These are phyloP conservation scores for Cladobotryum mycophilum DNA, from an alignment of 2,329 filamentous ascomycete species.

Conservation along the genomic window DNA sequence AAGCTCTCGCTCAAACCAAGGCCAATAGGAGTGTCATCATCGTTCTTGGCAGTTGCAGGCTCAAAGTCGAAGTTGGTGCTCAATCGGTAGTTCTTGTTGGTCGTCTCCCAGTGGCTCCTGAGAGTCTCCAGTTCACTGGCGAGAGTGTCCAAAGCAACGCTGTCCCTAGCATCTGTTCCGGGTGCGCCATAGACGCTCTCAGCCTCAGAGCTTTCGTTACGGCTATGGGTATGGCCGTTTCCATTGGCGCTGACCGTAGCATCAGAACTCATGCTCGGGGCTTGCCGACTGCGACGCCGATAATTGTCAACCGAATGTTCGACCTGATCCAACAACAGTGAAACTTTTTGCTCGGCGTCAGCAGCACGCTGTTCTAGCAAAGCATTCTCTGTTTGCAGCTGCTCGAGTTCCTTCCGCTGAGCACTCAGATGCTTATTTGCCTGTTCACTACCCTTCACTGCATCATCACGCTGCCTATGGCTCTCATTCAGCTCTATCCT, in stretches of 20 bases:
- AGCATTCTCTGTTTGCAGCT: constrained; percentile 75
- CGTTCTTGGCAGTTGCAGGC: constrained; percentile 31
- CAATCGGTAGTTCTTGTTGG: constrained; percentile 88
- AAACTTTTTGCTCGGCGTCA: constrained; percentile 90
- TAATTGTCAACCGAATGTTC: constrained; percentile 93
- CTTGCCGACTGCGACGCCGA: constrained; percentile 65
- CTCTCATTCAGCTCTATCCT: constrained; percentile 62
- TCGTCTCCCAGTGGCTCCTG: constrained; percentile 88
- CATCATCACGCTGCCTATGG: constrained; percentile 62
- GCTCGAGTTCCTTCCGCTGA: constrained; percentile 64
- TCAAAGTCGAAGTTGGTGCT: constrained; percentile 90
- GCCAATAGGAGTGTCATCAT: constrained; percentile 35
- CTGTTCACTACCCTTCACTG: constrained; percentile 50
- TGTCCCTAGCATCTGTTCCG: constrained; percentile 46
- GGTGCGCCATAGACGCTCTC: constrained; percentile 58
- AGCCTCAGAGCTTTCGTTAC: constrained; percentile 52
- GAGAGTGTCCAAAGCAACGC: constrained; percentile 75
- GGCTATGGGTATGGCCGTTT: constrained; percentile 34
- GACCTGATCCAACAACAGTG: constrained; percentile 87
- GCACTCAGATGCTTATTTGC: constrained; percentile 50
- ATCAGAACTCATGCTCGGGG: constrained; percentile 46
- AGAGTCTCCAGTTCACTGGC: constrained; percentile 89
- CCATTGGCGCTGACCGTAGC: constrained; percentile 29
- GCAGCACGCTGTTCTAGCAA: constrained; percentile 75
- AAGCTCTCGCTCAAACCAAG: constrained; percentile 62